Evolutionary conservation across 208 protist genomes (phyloP).

Genomic region (Trypanosoma avium): DNA sequence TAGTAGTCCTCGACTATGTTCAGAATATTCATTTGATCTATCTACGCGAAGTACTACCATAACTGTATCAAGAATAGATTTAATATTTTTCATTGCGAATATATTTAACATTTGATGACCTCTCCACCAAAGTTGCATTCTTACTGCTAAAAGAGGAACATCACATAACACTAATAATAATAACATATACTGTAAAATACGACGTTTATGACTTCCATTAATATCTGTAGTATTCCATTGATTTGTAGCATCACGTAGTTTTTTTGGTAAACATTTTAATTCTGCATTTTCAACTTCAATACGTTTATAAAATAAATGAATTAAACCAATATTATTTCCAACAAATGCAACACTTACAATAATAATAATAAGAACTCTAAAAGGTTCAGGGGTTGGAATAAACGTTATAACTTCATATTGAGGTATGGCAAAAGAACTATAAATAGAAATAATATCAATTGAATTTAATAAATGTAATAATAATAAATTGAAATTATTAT

Average conservation of each 20-base stretch:
- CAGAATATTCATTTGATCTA: background rate
- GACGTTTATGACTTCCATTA: constrained; percentile 21
- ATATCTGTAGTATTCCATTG: constrained; percentile 17
- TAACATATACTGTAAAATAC: constrained; percentile 32
- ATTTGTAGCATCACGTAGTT: constrained; percentile 17
- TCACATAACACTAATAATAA: constrained; percentile 28
- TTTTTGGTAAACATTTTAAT: constrained; percentile 18
- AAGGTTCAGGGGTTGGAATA: constrained; percentile 3
- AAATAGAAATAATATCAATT: constrained; percentile 24
- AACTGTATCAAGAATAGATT: constrained; percentile 24
- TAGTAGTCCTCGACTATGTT: constrained; percentile 5
- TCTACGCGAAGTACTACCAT: constrained; percentile 24
- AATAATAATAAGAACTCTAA: constrained; percentile 19
- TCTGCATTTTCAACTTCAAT: constrained; percentile 20
- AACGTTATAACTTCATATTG: background rate
- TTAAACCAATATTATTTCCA: constrained; percentile 22
- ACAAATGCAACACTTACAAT: constrained; percentile 19
- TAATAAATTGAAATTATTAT: constrained; percentile 27
- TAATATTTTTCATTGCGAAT: constrained; percentile 29
- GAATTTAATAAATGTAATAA: constrained; percentile 28
- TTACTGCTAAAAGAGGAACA: constrained; percentile 23
- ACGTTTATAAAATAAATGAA: constrained; percentile 27
- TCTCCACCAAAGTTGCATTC: constrained; percentile 25
- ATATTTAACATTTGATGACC: constrained; percentile 24
- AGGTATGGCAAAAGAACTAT: constrained; percentile 11